Conservation (phyloP, 768 basidiomycete genomes). For the Panaeolus cyanescens region DNA sequence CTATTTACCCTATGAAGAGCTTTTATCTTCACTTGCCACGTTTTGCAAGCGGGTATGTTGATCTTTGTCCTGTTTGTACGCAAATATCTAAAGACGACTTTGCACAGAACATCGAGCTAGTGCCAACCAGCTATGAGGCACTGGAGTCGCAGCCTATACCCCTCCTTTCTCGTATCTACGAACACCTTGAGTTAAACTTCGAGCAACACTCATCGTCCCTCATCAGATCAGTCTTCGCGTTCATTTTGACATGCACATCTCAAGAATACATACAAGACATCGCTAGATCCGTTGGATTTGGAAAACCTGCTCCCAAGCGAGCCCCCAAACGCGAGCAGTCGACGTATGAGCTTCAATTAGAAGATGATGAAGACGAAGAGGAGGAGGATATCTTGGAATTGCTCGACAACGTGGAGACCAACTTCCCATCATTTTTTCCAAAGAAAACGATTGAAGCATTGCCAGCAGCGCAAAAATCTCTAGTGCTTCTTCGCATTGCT, state of each 20-base stretch:
- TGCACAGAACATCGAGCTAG: constrained; percentile 30
- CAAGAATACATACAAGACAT: constrained; percentile 61
- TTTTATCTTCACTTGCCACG: constrained; percentile 51
- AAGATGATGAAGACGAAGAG: constrained; percentile 39
- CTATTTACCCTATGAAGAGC: constrained; percentile 50
- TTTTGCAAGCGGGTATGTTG: constrained; percentile 63
- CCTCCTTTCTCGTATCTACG: constrained; percentile 65
- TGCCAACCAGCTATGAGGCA: constrained; percentile 40
- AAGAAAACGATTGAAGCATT: constrained; percentile 50
- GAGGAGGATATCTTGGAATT: constrained; percentile 42
- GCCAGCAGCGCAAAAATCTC: constrained; percentile 67
- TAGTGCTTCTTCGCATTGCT: constrained; percentile 64
- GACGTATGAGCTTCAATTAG: constrained; percentile 33
- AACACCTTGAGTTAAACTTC: constrained; percentile 53
- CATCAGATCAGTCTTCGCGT: constrained; percentile 61
- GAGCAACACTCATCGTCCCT: constrained; percentile 49
- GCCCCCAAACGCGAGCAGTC: constrained; percentile 25
- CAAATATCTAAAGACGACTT: neutral
- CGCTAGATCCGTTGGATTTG: constrained; percentile 61
- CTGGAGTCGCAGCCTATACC: constrained; percentile 47
- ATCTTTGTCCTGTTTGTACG: neutral
- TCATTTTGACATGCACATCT: constrained; percentile 65
- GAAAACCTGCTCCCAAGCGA: constrained; percentile 27
- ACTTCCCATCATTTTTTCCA: constrained; percentile 69
- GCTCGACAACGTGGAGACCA: constrained; percentile 35